Conservation (phyloP, 805 yeast genomes). For the Myxozyma geophila region DNA sequence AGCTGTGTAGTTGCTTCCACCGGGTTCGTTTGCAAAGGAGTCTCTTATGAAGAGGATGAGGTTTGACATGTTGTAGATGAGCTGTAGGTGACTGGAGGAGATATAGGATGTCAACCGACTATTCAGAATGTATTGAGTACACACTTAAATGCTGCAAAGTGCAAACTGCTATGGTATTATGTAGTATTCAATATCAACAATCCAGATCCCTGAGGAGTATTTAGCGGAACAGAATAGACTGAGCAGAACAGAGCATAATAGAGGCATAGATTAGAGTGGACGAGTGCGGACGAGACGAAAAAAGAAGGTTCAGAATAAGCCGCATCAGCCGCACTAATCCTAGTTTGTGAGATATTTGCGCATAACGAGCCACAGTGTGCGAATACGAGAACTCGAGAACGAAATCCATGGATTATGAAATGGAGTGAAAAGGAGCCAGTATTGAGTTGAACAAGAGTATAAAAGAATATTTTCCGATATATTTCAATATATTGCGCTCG, state of each 20-base stretch:
- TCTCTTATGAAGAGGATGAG: background rate
- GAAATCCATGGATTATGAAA: background rate
- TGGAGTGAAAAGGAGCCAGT: background rate
- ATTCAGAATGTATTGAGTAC: too few relatives aligned
- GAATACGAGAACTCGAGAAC: background rate
- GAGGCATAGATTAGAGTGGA: background rate
- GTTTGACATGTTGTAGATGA: background rate
- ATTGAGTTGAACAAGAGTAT: background rate
- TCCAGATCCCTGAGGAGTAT: too few relatives aligned
- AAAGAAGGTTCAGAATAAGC: background rate
- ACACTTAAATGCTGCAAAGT: too few relatives aligned
- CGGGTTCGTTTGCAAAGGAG: constrained; percentile 17
- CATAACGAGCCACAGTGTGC: constrained; percentile 12
- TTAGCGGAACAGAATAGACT: too few relatives aligned
- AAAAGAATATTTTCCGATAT: too few relatives aligned
- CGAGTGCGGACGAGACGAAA: background rate
- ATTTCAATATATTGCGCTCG: too few relatives aligned
- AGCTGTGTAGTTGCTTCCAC: constrained; percentile 11
- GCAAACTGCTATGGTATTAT: too few relatives aligned
- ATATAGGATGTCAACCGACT: too few relatives aligned
- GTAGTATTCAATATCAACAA: too few relatives aligned
- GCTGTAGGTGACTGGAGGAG: background rate
- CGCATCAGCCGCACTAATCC: constrained; percentile 14
- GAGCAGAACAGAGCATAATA: background rate
- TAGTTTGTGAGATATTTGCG: constrained; percentile 13